Base-by-base conservation (phyloP, 1,139 yeast species). In the Meyerozyma guilliermondii region DNA sequence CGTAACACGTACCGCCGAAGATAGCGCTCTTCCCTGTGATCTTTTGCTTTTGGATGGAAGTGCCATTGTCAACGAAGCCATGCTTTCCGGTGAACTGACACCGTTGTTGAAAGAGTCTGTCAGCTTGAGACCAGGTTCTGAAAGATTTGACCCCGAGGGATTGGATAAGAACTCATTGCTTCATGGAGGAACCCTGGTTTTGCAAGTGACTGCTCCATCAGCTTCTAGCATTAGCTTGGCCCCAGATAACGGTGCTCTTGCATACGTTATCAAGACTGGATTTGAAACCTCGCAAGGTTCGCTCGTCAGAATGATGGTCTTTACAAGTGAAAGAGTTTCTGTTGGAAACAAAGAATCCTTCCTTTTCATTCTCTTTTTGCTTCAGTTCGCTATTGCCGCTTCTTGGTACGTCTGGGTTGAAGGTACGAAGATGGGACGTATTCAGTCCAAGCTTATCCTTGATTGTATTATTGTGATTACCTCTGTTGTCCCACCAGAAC, bases 371-470 rank as follows among this genome's bases (percentile, higher is more conserved):
- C 74, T 91, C 52, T 94, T 92, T 70, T 75, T 92, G 61, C 78
- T 94, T 54, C 72, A 87, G 30, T 92, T 92, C 59, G 98, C 99
- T 48, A 78, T 94, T 61, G 88, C 89, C 56, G 98, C 99, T 33
- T 84, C 96, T 29, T 87, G 96, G 89, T 94, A 92, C 60, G 98
- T 92, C 43, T 92, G 99, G 99, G 85, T 85, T 46, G 96, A 92
- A 68, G 98, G 99, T 66, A 85, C 95, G 33, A 83, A 77, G 63
- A 84, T 87, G 87, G 98, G 96, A 55, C 85, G 98, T 69, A 80
- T 87, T 55, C 95, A 92, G 65, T 87, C 95, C 43, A 92, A 92
- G 68, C 79, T 92, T 60, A 83, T 92, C 53, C 77, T 92, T 60
- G 98, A 92, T 66, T 94, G 98, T 82, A 86, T 92, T 52, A 80